Evolutionary conservation across 2,329 filamentous ascomycete genomes (phyloP), one percentile per base, ranked within the genome.

Genomic region (Aspergillus tamarii): DNA sequence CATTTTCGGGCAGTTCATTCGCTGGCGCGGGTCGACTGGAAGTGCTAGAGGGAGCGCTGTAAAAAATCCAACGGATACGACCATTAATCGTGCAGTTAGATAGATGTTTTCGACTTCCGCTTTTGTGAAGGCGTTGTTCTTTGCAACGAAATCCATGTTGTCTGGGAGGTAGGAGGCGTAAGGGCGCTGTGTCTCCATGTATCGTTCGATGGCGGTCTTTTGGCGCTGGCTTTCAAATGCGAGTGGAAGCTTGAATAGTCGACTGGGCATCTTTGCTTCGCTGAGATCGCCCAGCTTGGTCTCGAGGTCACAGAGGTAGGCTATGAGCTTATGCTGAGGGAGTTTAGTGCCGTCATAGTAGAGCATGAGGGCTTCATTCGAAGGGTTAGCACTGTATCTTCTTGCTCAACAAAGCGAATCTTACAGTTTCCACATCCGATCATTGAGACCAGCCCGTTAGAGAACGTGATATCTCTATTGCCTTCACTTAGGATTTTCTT

Each of bases 161-260:
- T 87, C 85, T 0, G 88, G 88, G 0, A 90, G 79, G 70, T 88
- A 90, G 0, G 85, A 83, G 0, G 88, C 88, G 56, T 87, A 83
- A 1, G 84, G 82, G 8, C 88, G 82, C 65, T 88, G 87, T 0
- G 87, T 89, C 28, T 85, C 84, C 71, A 84, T 84, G 73, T 90
- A 90, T 4, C 88, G 82, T 53, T 85, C 77, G 0, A 88, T 82
- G 0, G 87, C 87, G 39, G 85, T 82, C 23, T 81, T 72, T 62
- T 78, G 76, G 36, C 69, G 68, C 60, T 72, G 64, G 65, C 71
- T 74, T 60, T 81, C 74, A 64, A 84, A 82, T 5, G 77, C 78
- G 32, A 84, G 72, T 0, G 82, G 82, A 1, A 84, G 74, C 36
- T 73, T 76, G 72, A 83, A 82, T n/a, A 75, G 72, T 6, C 82